Conservation (phyloP, 164 flowering plant species). For the Annona cherimola region DNA sequence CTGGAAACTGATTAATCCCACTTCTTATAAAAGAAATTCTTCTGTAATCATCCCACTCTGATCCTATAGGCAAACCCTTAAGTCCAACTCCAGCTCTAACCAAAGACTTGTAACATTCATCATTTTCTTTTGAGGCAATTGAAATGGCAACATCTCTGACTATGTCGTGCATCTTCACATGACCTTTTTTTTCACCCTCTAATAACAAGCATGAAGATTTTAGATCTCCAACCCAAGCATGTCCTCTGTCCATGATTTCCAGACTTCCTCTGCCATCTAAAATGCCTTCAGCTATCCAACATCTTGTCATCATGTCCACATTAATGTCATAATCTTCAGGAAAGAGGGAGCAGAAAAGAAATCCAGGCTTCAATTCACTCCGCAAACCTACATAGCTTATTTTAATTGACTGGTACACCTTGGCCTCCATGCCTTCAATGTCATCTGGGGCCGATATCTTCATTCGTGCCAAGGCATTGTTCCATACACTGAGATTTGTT, state of each 20-base stretch:
- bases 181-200: neutral
- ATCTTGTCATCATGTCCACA: neutral
- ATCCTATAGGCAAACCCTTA: neutral
- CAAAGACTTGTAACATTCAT: neutral
- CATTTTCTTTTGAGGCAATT: neutral
- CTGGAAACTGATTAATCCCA: neutral
- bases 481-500: conserved; percentile 15
- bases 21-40: neutral
- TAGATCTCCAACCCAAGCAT: neutral
- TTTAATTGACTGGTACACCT: conserved; percentile 10
- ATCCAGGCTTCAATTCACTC: conserved; percentile 2
- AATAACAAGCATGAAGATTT: conserved; percentile 4
- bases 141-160: conserved; percentile 1
- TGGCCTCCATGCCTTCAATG: neutral
- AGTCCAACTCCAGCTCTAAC: neutral
- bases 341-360: conserved; percentile 6
- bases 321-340: conserved; percentile 10
- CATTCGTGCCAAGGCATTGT: conserved; percentile 13
- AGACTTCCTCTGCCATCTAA: neutral
- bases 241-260: neutral
- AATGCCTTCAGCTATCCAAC: neutral
- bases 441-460: neutral
- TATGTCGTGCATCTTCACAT: conserved; percentile 2
- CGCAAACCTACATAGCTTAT: conserved; percentile 17
- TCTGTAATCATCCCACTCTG: neutral